Evolutionary conservation across 441 rosid species (phyloP).

Genomic region (Erysimum cheiri): DNA sequence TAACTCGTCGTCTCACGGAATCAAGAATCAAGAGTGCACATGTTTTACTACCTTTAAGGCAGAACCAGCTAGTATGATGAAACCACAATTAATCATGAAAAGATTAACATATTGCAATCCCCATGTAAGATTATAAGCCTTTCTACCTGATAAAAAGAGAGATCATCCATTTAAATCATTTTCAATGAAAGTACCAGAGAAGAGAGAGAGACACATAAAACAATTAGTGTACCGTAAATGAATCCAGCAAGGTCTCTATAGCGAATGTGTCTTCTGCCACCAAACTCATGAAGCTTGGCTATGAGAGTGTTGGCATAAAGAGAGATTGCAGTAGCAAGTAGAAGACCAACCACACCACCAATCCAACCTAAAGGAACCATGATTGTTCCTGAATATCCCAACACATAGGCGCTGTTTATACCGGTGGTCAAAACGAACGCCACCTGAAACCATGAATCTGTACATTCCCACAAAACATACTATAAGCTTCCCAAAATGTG

Average conservation of each 20-base stretch:
- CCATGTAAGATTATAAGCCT: constrained; percentile 80
- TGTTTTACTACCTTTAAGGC: constrained; percentile 70
- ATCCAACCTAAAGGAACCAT: constrained; percentile 95
- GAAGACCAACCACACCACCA: constrained; percentile 73
- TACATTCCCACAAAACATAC: constrained; percentile 30
- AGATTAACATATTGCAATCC: constrained; percentile 86
- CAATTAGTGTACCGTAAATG: constrained; percentile 62
- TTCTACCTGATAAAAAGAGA: constrained; percentile 57
- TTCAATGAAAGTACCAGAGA: constrained; percentile 1
- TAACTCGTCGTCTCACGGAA: background rate
- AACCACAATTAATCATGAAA: constrained; percentile 94
- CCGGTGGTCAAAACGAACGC: constrained; percentile 88
- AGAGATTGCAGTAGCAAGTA: constrained; percentile 73
- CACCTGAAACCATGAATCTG: constrained; percentile 97
- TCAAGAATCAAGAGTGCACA: constrained; percentile 13
- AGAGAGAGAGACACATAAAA: constrained; percentile 5
- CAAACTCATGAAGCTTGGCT: constrained; percentile 89
- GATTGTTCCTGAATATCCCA: constrained; percentile 88
- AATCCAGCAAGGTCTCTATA: constrained; percentile 91
- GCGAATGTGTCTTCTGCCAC: constrained; percentile 91
- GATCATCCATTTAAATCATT: background rate
- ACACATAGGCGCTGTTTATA: constrained; percentile 86
- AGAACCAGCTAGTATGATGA: constrained; percentile 83
- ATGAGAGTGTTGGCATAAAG: constrained; percentile 79
- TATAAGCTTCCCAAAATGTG: constrained; percentile 11